A percentile compares a stretch with the other conserved stretches of the same genome.
Evolutionary conservation across 1,139 yeast species (phyloP).

Genomic region (Groenewaldozyma sp.): DNA sequence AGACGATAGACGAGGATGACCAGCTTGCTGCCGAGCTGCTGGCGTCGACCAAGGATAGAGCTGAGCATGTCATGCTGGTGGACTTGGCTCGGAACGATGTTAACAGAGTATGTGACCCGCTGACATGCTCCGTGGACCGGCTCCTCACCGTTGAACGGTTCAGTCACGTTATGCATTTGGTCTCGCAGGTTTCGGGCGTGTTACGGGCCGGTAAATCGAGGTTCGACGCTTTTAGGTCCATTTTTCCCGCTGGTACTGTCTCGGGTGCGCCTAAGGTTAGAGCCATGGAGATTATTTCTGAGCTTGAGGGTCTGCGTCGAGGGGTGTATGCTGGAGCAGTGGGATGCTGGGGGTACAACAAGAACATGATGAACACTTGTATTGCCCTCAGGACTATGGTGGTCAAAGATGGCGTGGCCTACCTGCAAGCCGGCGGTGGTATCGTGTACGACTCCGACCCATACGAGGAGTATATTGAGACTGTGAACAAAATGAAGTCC

Average conservation of each 20-base stretch:
- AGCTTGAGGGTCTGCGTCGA: conserved; percentile 81
- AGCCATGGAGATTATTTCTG: conserved; percentile 92
- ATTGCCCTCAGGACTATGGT: conserved; percentile 97
- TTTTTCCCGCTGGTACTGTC: conserved; percentile 98
- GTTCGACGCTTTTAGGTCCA: conserved; percentile 93
- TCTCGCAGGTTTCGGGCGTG: conserved; percentile 89
- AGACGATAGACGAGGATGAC: conserved; percentile 86
- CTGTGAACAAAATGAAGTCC: conserved; percentile 95
- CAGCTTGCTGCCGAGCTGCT: conserved; percentile 63
- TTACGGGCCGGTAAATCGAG: conserved; percentile 75
- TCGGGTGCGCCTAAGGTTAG: conserved; percentile 96
- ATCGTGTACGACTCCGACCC: conserved; percentile 94
- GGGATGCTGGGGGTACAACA: conserved; percentile 97
- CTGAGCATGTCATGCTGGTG: conserved; percentile 97
- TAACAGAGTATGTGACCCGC: conserved; percentile 87
- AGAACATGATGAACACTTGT: conserved; percentile 90
- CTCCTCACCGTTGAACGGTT: conserved; percentile 84
- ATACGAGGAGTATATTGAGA: conserved; percentile 88
- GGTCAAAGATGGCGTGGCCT: conserved; percentile 80
- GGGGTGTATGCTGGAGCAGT: conserved; percentile 99
- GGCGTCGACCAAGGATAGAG: conserved; percentile 81
- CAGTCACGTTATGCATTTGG: conserved; percentile 96
- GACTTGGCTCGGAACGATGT: conserved; percentile 94
- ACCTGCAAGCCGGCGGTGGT: conserved; percentile 97
- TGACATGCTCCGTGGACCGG: conserved; percentile 75